These are phyloP conservation scores for Dryas drummondii DNA, from an alignment of 306 rosid genomes.

Conservation along the genomic window DNA sequence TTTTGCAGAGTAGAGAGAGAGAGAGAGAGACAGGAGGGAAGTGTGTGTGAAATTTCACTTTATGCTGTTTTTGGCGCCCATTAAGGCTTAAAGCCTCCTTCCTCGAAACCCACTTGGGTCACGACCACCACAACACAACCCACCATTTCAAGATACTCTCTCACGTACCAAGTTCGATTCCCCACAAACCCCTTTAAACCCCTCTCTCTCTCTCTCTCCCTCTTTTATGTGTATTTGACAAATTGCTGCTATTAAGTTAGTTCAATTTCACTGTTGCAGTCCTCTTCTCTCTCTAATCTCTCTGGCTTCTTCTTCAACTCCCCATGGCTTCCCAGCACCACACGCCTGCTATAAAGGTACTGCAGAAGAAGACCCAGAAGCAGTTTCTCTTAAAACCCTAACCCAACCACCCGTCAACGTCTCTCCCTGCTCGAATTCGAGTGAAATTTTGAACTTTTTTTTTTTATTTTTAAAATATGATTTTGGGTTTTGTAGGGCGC, in stretches of 20 bases:
- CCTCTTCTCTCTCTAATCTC: not conserved
- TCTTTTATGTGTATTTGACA: not conserved
- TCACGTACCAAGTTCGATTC: conserved; percentile 36
- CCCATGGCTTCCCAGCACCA: conserved; percentile 69
- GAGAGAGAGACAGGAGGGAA: not conserved
- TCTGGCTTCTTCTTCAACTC: conserved; percentile 12
- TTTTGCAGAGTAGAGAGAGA: not conserved
- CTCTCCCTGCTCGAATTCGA: conserved; percentile 10
- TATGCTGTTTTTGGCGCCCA: conserved; percentile 2
- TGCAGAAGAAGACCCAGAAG: not conserved
- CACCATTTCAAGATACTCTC: conserved; percentile 18
- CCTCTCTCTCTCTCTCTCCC: conserved; percentile 15
- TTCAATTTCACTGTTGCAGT: conserved; percentile 5
- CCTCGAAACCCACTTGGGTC: not conserved
- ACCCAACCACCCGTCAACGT: not conserved
- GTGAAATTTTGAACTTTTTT: not conserved
- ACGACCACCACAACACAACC: not conserved
- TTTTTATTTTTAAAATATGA: not conserved
- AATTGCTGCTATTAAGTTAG: not conserved
- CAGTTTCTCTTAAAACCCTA: conserved; percentile 28
- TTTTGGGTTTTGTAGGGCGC: conserved; percentile 51
- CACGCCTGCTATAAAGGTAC: conserved; percentile 56
- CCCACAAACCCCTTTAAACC: conserved; percentile 7
- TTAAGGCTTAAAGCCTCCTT: not conserved
- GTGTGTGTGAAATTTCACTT: not conserved